Conservation (phyloP, 2,329 filamentous ascomycete species). For the Cercospora nicotianae region DNA sequence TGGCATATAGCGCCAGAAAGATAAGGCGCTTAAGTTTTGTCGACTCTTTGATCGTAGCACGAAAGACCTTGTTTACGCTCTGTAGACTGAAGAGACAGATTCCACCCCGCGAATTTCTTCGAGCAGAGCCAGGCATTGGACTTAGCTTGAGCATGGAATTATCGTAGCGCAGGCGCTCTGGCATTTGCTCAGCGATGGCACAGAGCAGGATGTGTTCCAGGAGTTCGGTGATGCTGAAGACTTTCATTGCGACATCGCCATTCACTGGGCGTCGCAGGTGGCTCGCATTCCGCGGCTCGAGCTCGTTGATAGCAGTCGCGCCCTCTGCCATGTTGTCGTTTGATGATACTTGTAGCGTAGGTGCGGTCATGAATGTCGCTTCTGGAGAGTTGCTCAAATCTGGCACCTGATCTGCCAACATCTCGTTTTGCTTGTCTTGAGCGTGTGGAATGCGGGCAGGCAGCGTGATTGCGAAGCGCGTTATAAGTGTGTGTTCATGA, state of each 20-base stretch:
- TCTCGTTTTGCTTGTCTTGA: too few relatives aligned
- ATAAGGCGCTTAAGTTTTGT: neutral
- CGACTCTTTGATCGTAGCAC: neutral
- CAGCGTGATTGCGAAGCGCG: too few relatives aligned
- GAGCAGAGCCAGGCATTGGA: neutral
- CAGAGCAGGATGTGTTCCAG: neutral
- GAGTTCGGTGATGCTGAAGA: neutral
- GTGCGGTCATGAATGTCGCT: too few relatives aligned
- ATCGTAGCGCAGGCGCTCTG: neutral
- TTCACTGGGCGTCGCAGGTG: too few relatives aligned
- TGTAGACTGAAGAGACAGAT: neutral
- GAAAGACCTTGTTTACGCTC: neutral
- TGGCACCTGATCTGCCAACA: too few relatives aligned
- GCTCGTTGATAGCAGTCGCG: too few relatives aligned
- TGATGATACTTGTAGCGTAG: too few relatives aligned
- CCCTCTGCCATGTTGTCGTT: too few relatives aligned
- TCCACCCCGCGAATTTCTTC: neutral
- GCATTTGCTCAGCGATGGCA: neutral
- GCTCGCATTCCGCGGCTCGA: too few relatives aligned
- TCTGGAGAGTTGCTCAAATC: too few relatives aligned
- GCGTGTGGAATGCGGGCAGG: too few relatives aligned
- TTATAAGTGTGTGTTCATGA: too few relatives aligned
- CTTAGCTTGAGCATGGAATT: neutral
- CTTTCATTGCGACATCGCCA: neutral
- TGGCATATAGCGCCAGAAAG: neutral